A percentile compares a stretch with the other conserved stretches of the same genome.
phyloP scores from a whole-genome alignment of 116 monocot genomes.

The Phalaenopsis hybrid region DNA sequence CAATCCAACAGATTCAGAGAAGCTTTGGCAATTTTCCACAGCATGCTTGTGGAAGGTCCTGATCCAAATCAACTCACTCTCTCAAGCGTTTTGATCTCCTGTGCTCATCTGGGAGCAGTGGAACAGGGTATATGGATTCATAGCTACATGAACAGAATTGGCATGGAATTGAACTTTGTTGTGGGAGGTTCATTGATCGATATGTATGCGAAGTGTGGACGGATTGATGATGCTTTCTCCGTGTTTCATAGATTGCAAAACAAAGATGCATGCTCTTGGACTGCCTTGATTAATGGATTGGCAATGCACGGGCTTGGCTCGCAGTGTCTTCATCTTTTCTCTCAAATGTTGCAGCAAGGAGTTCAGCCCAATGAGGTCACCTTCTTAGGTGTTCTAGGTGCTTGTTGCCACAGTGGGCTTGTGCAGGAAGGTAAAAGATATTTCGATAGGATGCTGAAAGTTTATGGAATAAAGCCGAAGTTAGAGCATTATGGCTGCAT shows the following conservation, averaged over 20 bases:
- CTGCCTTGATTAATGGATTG: conserved; percentile 27
- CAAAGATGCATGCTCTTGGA: conserved; percentile 33
- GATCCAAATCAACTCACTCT: conserved; percentile 33
- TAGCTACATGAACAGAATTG: conserved; percentile 14
- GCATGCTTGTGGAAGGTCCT: conserved; percentile 26
- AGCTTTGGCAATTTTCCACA: conserved; percentile 22
- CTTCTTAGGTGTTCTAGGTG: conserved; percentile 29
- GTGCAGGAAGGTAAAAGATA: conserved; percentile 17
- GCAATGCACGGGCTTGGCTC: conserved; percentile 20
- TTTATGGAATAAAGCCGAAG: conserved; percentile 7
- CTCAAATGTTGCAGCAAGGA: conserved; percentile 15
- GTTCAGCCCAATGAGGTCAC: conserved; percentile 23
- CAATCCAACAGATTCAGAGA: conserved; percentile 17
- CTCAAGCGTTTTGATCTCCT: conserved; percentile 30
- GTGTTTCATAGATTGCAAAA: conserved; percentile 17
- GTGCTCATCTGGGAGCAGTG: conserved; percentile 39
- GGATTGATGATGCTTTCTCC: conserved; percentile 18
- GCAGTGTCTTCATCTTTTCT: conserved; percentile 19
- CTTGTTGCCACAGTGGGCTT: conserved; percentile 30
- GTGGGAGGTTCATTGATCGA: conserved; percentile 26
- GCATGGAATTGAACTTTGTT: conserved; percentile 3
- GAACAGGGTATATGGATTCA: conserved; percentile 50
- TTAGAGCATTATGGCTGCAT: conserved; percentile 28
- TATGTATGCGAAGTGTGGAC: conserved; percentile 39
- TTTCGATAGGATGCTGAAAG: conserved; percentile 18